A percentile compares a stretch with the other conserved stretches of the same genome.
Conservation (phyloP, 345 rosid species). For the Abelmoschus esculentus region DNA sequence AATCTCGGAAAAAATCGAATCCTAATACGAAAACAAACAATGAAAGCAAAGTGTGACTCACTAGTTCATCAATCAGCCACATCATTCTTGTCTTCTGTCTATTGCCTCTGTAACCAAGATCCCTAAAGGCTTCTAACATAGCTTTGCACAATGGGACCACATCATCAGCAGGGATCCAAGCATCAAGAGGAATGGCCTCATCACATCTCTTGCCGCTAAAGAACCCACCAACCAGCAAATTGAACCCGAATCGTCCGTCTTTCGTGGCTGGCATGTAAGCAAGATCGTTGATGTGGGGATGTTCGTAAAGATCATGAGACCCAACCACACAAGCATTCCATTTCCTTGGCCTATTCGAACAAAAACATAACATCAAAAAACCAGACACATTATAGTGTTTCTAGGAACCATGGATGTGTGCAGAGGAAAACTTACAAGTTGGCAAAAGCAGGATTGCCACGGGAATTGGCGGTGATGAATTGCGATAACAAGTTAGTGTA, state of each 20-base stretch:
- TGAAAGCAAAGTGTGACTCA: conserved; percentile 26
- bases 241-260: conserved; percentile 74
- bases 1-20: neutral
- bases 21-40: neutral
- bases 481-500: conserved; percentile 72
- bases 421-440: conserved; percentile 57
- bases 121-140: conserved; percentile 71
- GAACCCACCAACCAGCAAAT: conserved; percentile 91
- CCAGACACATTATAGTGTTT: neutral
- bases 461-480: conserved; percentile 63
- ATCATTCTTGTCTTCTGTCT: conserved; percentile 93
- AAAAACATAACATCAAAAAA: neutral
- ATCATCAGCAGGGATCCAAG: conserved; percentile 85
- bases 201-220: conserved; percentile 84
- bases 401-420: neutral
- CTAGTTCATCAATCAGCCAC: conserved; percentile 97
- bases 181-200: conserved; percentile 90
- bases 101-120: conserved; percentile 85
- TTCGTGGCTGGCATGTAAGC: conserved; percentile 93
- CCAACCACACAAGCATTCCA: conserved; percentile 96
- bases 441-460: conserved; percentile 58
- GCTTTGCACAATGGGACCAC: conserved; percentile 69
- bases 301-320: conserved; percentile 90
- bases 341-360: conserved; percentile 72
- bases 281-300: conserved; percentile 94